phyloP scores from a whole-genome alignment of 371 early-diverging fungal species.

The Mortierella sp. region DNA sequence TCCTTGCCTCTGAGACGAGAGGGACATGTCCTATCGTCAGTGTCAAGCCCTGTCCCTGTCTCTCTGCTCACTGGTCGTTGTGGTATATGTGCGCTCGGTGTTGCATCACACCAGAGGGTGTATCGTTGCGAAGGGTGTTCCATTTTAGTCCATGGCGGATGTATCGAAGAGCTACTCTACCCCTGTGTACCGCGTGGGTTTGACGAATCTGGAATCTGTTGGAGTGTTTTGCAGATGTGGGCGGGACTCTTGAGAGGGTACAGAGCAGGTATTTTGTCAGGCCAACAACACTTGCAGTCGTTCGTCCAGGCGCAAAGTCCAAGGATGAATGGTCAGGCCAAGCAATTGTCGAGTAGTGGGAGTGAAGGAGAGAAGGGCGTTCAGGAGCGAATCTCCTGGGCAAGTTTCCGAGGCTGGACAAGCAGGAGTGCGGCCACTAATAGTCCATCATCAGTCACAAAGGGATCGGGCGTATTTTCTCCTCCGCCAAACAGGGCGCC shows the following conservation, averaged over 20 bases:
- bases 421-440: slow-evolving; percentile 28
- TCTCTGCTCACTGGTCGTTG: slow-evolving; percentile 35
- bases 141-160: slow-evolving; percentile 70
- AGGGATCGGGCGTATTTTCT: background rate
- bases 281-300: slow-evolving; percentile 35
- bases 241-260: slow-evolving; percentile 83
- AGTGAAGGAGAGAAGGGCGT: slow-evolving; percentile 31
- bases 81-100: slow-evolving; percentile 30
- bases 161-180: slow-evolving; percentile 68
- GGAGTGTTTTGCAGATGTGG: slow-evolving; percentile 82
- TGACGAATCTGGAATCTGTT: slow-evolving; percentile 78
- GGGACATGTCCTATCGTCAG: slow-evolving; percentile 33
- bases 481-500: background rate
- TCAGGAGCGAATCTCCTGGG: slow-evolving; percentile 48
- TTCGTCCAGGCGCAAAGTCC: slow-evolving; percentile 13
- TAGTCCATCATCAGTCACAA: slow-evolving; percentile 38
- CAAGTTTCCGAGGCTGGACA: slow-evolving; percentile 47
- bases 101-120: slow-evolving; percentile 26
- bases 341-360: slow-evolving; percentile 39
- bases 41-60: slow-evolving; percentile 29
- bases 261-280: slow-evolving; percentile 66
- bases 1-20: slow-evolving; percentile 19
- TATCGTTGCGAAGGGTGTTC: slow-evolving; percentile 64
- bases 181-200: slow-evolving; percentile 75
- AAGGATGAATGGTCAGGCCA: slow-evolving; percentile 18